Evolutionary conservation across 2,329 filamentous ascomycete genomes (phyloP).

Genomic region (Knufia petricola): DNA sequence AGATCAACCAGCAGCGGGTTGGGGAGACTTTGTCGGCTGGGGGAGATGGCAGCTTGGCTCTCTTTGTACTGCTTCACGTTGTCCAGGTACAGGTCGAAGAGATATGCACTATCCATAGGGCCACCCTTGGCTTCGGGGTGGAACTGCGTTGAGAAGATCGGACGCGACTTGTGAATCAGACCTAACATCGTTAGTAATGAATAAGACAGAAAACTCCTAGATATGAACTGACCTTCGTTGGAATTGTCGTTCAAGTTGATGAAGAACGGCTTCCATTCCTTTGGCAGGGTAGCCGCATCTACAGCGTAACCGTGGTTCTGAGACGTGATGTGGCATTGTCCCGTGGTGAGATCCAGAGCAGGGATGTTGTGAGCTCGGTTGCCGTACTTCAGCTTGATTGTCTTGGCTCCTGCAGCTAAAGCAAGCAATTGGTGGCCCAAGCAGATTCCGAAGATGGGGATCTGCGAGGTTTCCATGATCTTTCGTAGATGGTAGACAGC

Average conservation of each 20-base stretch:
- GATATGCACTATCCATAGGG: constrained; percentile 86
- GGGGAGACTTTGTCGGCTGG: constrained; percentile 74
- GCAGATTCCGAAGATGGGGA: constrained; percentile 96
- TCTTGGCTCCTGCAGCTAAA: constrained; percentile 75
- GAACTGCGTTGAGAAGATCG: constrained; percentile 98
- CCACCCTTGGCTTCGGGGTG: constrained; percentile 97
- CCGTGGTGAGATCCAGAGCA: constrained; percentile 84
- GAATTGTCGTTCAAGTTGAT: constrained; percentile 95
- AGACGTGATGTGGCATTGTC: constrained; percentile 95
- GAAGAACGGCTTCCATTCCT: constrained; percentile 95
- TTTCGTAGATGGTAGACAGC: constrained; percentile 87
- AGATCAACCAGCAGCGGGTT: constrained; percentile 83
- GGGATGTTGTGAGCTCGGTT: constrained; percentile 99
- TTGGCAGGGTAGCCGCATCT: constrained; percentile 68
- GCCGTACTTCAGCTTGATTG: constrained; percentile 97
- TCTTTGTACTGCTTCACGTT: constrained; percentile 85
- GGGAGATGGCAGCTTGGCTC: constrained; percentile 59
- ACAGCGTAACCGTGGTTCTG: constrained; percentile 99
- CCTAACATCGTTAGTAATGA: constrained; percentile 31
- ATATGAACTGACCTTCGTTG: constrained; percentile 76
- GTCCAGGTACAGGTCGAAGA: constrained; percentile 94
- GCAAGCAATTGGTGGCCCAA: constrained; percentile 94
- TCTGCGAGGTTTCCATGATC: constrained; percentile 80
- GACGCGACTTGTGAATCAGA: constrained; percentile 89
- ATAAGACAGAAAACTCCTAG: constrained; percentile 4